Evolutionary conservation across 495 filamentous ascomycete genomes (phyloP).

Genomic region (Pyrenopolyporus hunteri): DNA sequence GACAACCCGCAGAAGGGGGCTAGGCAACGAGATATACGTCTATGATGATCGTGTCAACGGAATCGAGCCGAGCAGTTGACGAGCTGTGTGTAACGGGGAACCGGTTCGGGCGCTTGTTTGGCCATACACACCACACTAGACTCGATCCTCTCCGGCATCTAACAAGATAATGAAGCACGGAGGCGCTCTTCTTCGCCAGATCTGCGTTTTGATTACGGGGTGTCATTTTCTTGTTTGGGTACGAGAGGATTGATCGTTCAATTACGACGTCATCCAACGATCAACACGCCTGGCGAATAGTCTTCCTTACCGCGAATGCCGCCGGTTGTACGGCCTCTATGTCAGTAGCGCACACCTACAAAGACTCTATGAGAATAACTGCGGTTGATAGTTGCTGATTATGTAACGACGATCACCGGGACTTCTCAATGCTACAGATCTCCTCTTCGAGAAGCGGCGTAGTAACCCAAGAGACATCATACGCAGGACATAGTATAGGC

Average conservation of each 20-base stretch:
- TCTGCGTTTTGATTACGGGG: conserved; percentile 9
- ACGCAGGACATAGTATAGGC: not conserved
- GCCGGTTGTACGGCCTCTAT: conserved; percentile 2
- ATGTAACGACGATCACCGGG: not conserved
- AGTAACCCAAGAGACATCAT: not conserved
- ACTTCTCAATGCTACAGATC: not conserved
- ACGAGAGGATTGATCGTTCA: conserved; percentile 8
- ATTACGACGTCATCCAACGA: conserved; percentile 24
- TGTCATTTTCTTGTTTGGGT: conserved; percentile 10
- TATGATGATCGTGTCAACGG: not conserved
- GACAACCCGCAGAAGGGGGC: too few species aligned
- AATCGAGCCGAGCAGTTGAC: not conserved
- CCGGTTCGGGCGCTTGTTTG: conserved; percentile 1
- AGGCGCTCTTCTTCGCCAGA: conserved; percentile 5
- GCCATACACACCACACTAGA: conserved; percentile 4
- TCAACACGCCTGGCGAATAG: conserved; percentile 2
- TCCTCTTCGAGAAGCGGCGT: not conserved
- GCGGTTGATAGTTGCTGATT: not conserved
- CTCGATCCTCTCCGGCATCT: not conserved
- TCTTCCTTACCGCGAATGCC: conserved; percentile 24
- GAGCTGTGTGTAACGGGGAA: conserved; percentile 8
- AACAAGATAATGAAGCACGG: not conserved
- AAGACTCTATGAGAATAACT: not conserved
- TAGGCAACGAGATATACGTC: too few species aligned
- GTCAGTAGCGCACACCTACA: not conserved